Percentiles rank a stretch among this genome's conserved stretches.
phyloP scores from a whole-genome alignment of 2,329 filamentous ascomycete species.

The Diaporthe sp. region DNA sequence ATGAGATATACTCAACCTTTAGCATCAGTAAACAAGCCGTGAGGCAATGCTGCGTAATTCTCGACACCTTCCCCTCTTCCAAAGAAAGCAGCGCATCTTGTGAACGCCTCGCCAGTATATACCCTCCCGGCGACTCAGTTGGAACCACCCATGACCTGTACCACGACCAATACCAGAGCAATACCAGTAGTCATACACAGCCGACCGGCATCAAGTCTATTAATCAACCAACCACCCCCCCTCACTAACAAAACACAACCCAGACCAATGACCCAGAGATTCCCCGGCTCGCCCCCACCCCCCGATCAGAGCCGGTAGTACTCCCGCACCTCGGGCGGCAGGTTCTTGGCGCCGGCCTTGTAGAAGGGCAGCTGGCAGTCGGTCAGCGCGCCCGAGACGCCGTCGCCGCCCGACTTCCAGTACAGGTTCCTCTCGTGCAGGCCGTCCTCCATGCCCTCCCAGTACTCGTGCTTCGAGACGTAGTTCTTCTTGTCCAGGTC shows the following conservation, averaged over 20 bases:
- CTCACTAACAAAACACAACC: neutral
- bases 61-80: no score
- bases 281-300: neutral
- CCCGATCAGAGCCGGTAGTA: conserved; percentile 29
- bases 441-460: conserved; percentile 73
- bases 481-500: conserved; percentile 85
- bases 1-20: neutral
- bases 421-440: conserved; percentile 81
- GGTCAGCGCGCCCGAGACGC: conserved; percentile 23
- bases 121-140: neutral
- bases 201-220: conserved; percentile 12
- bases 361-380: conserved; percentile 41
- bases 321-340: conserved; percentile 23
- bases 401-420: conserved; percentile 32
- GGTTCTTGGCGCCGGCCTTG: conserved; percentile 15
- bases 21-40: conserved; percentile 1
- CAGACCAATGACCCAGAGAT: neutral
- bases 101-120: conserved; percentile 29
- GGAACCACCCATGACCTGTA: neutral
- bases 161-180: neutral
- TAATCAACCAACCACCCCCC: neutral
- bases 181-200: conserved; percentile 11
- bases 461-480: conserved; percentile 76
- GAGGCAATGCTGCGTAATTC: conserved; percentile 23
- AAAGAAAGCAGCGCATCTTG: conserved; percentile 11